A percentile compares a stretch with the other conserved stretches of the same genome.
Evolutionary conservation across 768 basidiomycete species (phyloP).

Genomic region (Artomyces pyxidatus): DNA sequence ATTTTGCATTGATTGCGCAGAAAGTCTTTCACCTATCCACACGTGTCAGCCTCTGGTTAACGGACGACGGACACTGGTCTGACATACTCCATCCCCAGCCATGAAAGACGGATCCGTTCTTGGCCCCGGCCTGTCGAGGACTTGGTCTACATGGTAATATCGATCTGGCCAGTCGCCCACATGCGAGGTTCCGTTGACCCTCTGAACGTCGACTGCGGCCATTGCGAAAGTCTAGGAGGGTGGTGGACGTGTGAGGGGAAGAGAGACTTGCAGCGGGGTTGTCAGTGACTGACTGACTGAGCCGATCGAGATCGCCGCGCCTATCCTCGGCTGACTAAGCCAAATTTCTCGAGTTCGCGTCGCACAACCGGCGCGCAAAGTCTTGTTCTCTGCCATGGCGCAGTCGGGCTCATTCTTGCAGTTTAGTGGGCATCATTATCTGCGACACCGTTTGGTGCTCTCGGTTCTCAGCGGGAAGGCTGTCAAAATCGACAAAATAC

Average conservation of each 20-base stretch:
- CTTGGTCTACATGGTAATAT: slow-evolving; percentile 79
- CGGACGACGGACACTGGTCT: not conserved
- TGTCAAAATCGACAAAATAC: slow-evolving; percentile 79
- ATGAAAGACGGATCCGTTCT: slow-evolving; percentile 79
- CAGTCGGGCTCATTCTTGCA: slow-evolving; percentile 36
- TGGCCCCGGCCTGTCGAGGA: slow-evolving; percentile 81
- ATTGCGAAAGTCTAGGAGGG: not conserved
- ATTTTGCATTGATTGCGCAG: slow-evolving; percentile 81
- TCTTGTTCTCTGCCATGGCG: slow-evolving; percentile 25
- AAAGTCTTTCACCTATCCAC: slow-evolving; percentile 74
- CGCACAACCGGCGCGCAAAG: not conserved
- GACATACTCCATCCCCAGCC: slow-evolving; percentile 71
- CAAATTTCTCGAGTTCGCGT: not conserved
- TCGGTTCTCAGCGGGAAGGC: slow-evolving; percentile 83
- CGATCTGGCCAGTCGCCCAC: slow-evolving; percentile 47
- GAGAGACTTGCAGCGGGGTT: not conserved
- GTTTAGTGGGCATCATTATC: slow-evolving; percentile 74
- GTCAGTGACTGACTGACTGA: not conserved
- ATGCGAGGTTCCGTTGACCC: slow-evolving; percentile 29
- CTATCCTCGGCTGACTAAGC: not conserved
- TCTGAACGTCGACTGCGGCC: not conserved
- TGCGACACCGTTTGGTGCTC: slow-evolving; percentile 82
- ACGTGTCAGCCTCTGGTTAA: not conserved
- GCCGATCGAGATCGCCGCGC: not conserved
- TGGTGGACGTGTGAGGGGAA: not conserved